Conservation (phyloP, 805 yeast species). For the Kodamaea restingae region DNA sequence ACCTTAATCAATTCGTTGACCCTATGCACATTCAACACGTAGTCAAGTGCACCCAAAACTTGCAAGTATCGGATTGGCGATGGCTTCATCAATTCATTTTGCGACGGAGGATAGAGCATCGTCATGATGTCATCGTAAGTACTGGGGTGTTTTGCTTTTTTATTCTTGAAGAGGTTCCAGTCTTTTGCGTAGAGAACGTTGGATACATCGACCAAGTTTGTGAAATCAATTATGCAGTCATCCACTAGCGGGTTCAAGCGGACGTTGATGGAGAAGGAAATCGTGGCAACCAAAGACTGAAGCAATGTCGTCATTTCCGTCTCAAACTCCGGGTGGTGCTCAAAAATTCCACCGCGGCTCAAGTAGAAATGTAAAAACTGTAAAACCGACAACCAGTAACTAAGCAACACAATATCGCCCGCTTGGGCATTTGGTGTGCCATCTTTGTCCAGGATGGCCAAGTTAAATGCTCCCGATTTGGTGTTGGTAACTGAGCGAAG, state of each 20-base stretch:
- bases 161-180: constrained; percentile 50
- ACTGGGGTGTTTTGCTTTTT: constrained; percentile 36
- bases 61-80: constrained; percentile 85
- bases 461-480: constrained; percentile 53
- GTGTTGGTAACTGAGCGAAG: constrained; percentile 58
- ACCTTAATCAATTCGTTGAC: constrained; percentile 75
- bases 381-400: constrained; percentile 85
- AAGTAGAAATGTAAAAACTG: constrained; percentile 77
- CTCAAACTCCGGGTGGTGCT: constrained; percentile 51
- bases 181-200: constrained; percentile 71
- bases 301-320: constrained; percentile 55
- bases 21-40: constrained; percentile 76
- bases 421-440: constrained; percentile 23
- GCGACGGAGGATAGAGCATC: constrained; percentile 81
- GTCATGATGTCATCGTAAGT: constrained; percentile 71
- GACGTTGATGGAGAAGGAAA: constrained; percentile 61
- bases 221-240: constrained; percentile 67
- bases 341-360: constrained; percentile 56
- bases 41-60: constrained; percentile 81
- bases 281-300: constrained; percentile 61
- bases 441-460: constrained; percentile 25
- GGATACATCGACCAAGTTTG: constrained; percentile 78
- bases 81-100: constrained; percentile 75
- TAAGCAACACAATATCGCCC: constrained; percentile 65
- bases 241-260: constrained; percentile 56